Evolutionary conservation across 768 basidiomycete species (phyloP), one percentile per base, ranked within the genome.

Genomic region (Gymnopilus junonius): DNA sequence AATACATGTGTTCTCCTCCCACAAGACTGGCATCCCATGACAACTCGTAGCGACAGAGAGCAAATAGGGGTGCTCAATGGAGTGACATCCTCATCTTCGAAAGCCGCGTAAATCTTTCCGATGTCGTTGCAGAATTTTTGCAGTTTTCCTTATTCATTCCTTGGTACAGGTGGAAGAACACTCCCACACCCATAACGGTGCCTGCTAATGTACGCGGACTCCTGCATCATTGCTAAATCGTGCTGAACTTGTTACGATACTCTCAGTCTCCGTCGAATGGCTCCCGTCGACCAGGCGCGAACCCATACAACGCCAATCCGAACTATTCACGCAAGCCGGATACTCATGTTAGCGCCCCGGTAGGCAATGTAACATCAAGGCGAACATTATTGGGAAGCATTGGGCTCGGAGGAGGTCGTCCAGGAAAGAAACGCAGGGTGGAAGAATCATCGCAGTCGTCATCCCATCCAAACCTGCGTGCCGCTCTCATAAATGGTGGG

Each of bases 311-410:
- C 40, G 3, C 34, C 27, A 59, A 59, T 48, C 58, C 58, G 10
- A 59, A 55, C 35, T 35, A n/a, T 37, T 14, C 27, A 31, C 58
- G 27, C 23, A 37, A 32, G 8, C 17, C 25, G 20, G 31, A 14
- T 1, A 25, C 46, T 8, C 31, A 25, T 31, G 12, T 12, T 21
- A 25, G 8, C 17, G 11, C 48, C 6, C n/a, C 23, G 10, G 29
- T 63, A 45, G 65, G 65, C 8, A 66, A 66, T 39, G 58, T 37
- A 31, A 66, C 55, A 29, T 55, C 65, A 8, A 25, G 8, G 4
- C 34, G 43, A 39, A 63, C 65, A 17, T 25, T 66, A 7, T 29
- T 50, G 17, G 12, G 14, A 3, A n/a, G 23, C 15, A 48, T 27
- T 29, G 48, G 23, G 5, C 6, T 32, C 8, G 29, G 31, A n/a